Evolutionary conservation across 495 filamentous ascomycete species (phyloP).

Genomic region (Margaritispora aquatica): DNA sequence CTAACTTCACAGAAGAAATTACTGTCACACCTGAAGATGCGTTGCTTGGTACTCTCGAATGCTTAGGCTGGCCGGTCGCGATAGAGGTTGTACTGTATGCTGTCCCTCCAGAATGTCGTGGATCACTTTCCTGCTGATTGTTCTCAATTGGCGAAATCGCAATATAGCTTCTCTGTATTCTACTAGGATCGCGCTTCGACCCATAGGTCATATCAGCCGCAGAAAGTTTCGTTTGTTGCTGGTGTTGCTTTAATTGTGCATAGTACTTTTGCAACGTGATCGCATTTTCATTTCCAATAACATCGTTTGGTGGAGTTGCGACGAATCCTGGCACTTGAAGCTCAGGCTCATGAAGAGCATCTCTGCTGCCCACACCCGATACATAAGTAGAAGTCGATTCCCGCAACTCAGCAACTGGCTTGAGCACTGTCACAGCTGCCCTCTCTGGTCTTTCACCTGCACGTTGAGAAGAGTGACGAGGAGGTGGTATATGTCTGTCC

Average conservation of each 20-base stretch:
- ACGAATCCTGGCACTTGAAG: background rate
- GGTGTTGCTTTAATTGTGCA: conserved; percentile 2
- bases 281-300: conserved; percentile 5
- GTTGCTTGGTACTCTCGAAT: conserved; percentile 15
- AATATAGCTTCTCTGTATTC: background rate
- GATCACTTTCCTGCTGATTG: conserved; percentile 8
- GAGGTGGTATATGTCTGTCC: background rate
- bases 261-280: conserved; percentile 11
- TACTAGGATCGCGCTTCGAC: background rate
- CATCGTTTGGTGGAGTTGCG: background rate
- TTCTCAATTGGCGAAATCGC: background rate
- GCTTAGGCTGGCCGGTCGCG: background rate
- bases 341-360: background rate
- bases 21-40: conserved; percentile 9
- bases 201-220: background rate
- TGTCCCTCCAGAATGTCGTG: conserved; percentile 17
- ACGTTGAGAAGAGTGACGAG: background rate
- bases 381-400: conserved; percentile 25
- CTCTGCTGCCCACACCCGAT: background rate
- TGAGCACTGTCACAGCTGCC: conserved; percentile 18
- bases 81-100: conserved; percentile 10
- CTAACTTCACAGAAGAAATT: conserved; percentile 2
- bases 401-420: conserved; percentile 23
- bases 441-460: background rate
- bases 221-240: background rate